Percentiles rank a stretch among this genome's conserved stretches.
Conservation (phyloP, 768 basidiomycete species). For the Mycena indigotica region DNA sequence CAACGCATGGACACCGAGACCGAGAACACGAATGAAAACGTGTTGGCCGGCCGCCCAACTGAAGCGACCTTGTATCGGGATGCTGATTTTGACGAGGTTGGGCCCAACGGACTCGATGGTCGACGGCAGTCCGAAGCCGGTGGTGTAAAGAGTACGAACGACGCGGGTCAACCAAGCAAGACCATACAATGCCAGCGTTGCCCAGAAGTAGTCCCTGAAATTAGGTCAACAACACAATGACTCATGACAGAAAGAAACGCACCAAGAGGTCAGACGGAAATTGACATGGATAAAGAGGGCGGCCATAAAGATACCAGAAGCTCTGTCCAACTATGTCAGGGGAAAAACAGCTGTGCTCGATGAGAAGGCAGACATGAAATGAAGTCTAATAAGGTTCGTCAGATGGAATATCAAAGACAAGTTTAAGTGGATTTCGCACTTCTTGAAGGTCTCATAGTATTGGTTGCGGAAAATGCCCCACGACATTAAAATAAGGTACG, state of each 20-base stretch:
- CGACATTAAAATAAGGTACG: background rate
- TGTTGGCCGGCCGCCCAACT: conserved; percentile 37
- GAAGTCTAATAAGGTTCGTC: no score
- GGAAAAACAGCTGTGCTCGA: background rate
- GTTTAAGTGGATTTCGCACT: no score
- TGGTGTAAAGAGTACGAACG: conserved; percentile 28
- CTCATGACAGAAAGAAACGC: background rate
- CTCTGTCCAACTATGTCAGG: conserved; percentile 15
- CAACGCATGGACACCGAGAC: conserved; percentile 25
- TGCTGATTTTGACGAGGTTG: conserved; percentile 26
- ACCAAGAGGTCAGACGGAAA: conserved; percentile 33
- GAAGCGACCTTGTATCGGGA: conserved; percentile 22
- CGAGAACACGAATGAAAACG: conserved; percentile 25
- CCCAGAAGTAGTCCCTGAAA: conserved; percentile 36
- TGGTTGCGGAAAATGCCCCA: background rate
- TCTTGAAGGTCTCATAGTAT: conserved; percentile 6
- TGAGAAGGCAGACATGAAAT: conserved; percentile 11
- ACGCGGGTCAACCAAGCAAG: conserved; percentile 30
- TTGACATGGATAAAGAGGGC: conserved; percentile 37
- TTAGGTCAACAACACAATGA: background rate
- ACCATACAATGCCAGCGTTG: conserved; percentile 31
- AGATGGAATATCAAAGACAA: no score
- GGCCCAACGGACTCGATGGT: conserved; percentile 28
- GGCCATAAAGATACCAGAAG: conserved; percentile 34
- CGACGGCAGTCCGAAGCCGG: conserved; percentile 25